Conservation (phyloP, 768 basidiomycete genomes). For the Boletus pseudo-olivaceus region DNA sequence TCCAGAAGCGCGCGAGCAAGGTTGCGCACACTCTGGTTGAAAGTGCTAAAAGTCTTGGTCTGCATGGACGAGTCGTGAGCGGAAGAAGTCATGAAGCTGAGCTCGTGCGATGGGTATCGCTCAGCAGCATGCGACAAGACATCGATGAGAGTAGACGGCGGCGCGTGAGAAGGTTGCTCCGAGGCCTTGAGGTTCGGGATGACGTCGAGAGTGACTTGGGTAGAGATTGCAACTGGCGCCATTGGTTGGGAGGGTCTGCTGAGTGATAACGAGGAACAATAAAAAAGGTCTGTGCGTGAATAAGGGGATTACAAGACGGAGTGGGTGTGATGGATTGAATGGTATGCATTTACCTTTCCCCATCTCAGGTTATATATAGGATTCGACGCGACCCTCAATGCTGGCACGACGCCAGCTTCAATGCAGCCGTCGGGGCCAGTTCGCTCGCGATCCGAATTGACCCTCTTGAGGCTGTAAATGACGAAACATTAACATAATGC, state of each 20-base stretch:
- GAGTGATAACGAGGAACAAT: neutral
- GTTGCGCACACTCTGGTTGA: slow-evolving; percentile 10
- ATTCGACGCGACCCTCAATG: neutral
- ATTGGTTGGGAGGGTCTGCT: neutral
- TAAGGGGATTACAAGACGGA: neutral
- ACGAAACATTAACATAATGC: slow-evolving; percentile 7
- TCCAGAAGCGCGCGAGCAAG: slow-evolving; percentile 10
- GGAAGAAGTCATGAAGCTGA: slow-evolving; percentile 25
- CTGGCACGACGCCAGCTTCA: neutral
- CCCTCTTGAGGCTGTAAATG: slow-evolving; percentile 5
- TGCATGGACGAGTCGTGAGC: slow-evolving; percentile 23
- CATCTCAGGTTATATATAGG: slow-evolving; percentile 11
- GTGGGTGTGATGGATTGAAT: neutral
- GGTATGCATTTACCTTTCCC: too few relatives aligned
- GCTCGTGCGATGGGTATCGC: slow-evolving; percentile 20
- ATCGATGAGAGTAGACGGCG: slow-evolving; percentile 22
- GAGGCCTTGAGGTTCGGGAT: slow-evolving; percentile 8
- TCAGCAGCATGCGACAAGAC: slow-evolving; percentile 16
- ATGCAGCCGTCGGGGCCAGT: neutral
- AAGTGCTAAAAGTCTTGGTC: slow-evolving; percentile 16
- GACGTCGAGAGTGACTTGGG: neutral
- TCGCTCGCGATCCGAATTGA: neutral
- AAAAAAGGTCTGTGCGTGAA: neutral
- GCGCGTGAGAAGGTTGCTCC: slow-evolving; percentile 3
- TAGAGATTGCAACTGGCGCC: slow-evolving; percentile 6